Evolutionary conservation across 768 basidiomycete genomes (phyloP), one percentile per base, ranked within the genome.

Genomic region (Boletus edulis): DNA sequence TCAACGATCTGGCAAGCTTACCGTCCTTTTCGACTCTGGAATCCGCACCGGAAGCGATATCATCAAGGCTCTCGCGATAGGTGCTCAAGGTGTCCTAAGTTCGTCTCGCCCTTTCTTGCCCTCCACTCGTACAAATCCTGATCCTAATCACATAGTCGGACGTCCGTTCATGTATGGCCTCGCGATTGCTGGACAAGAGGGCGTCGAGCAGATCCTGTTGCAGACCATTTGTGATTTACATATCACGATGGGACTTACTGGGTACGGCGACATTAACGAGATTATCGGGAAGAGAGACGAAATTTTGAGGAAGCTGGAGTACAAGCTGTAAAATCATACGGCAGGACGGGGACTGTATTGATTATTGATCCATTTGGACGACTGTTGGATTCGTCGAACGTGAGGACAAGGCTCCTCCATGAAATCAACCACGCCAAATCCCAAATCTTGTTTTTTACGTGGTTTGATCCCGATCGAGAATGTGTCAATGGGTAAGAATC

Each of bases 21-120:
- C 88, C 1, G 71, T 94, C 13, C 73, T 95, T 3, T 91, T 70
- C 44, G 69, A 70, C 41, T 92, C 85, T 48, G 91, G 93, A 8
- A 86, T 94, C 55, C 82, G 93, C 42, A 89, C 86, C 0, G 93
- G 90, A 12, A 81, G 83, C 42, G 94, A 96, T 58, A 81, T 94
- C 44, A 77, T 92, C 70, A 90, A 91, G 69, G 93, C 94, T 0
- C 71, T 94, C 29, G 91, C 91, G 1, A 76, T 95, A 0, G 92
- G 94, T 40, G 93, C 94, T 9, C 86, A 94, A 61, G 91, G 76
- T 9, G 84, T 94, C 15, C 68, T 94, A 18, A 75, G 84, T 91
- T 60, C 61, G 88, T 78, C 15, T n/a, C 34, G 8, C 22, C 27
- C 27, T 43, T 3, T 2, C 46, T 20, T 35, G 24, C 29, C 11